Base-by-base conservation (phyloP, 2,329 filamentous ascomycete genomes). In the Xylariomycetidae sp. region DNA sequence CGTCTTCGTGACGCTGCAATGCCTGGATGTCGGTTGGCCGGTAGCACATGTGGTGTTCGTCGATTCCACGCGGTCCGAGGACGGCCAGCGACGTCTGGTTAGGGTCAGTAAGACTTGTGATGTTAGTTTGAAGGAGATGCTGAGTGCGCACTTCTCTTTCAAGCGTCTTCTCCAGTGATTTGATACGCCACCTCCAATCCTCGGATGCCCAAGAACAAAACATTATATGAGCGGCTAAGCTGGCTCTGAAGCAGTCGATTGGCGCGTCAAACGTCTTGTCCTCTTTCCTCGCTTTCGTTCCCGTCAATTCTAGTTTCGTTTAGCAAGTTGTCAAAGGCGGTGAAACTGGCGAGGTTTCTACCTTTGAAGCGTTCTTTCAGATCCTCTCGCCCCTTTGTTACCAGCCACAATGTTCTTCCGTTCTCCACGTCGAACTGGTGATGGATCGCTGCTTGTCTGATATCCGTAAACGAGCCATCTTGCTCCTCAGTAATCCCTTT, bases 141-240 rank as follows among this genome's bases (percentile, higher is more conserved):
- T 14, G 5, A 23, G 16, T 26, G 38, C 26, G 19, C 39, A 61
- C 59, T 34, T 53, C 44, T 18, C 46, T 15, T 19, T 61, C 55
- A 2, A 61, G 43, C 0, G 44, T 35, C 9, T 50, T 44, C 38
- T 67, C 63, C 0, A 67, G 44, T 51, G 50, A 62, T 10, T 50
- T 39, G 14, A 67, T 53, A 38, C 65, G 64, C 44, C 53, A 53
- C 18, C 60, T 50, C 64, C 64, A 68, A n/a, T 60, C 54, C 36
- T 64, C 59, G 0, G 43, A 55, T 4, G 61, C 53, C 63, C 63
- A 67, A 18, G 61, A 47, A 27, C 55, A 60, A 28, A 52, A 58
- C 18, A 65, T 35, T 2, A 63, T 32, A 38, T 67, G 63, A 4
- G 52, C 50, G 4, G 52, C 43, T 5, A 67, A 44, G 31, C 50